Evolutionary conservation across 2,329 filamentous ascomycete species (phyloP).

Genomic region (Aplosporella prunicola): DNA sequence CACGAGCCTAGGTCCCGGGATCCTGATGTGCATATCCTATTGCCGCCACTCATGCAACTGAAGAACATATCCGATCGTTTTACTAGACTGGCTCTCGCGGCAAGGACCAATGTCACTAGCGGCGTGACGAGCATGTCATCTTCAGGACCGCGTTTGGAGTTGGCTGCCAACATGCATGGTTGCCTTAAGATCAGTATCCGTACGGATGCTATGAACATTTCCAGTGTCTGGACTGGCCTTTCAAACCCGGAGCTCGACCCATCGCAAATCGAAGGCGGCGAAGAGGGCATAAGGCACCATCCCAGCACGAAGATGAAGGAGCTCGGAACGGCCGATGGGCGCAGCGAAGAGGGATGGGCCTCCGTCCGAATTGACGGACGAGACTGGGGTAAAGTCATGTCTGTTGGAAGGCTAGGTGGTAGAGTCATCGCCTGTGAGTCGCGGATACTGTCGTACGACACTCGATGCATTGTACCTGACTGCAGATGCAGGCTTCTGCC

Average conservation of each 20-base stretch:
- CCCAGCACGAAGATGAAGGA: constrained; percentile 69
- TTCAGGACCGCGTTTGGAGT: constrained; percentile 57
- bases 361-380: constrained; percentile 83
- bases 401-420: constrained; percentile 79
- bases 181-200: constrained; percentile 68
- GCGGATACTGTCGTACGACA: no score
- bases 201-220: constrained; percentile 77
- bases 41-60: constrained; percentile 78
- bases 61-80: constrained; percentile 94
- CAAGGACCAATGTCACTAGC: constrained; percentile 27
- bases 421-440: constrained; percentile 78
- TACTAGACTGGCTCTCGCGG: constrained; percentile 58
- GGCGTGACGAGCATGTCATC: constrained; percentile 17
- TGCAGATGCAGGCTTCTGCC: constrained; percentile 49
- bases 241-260: constrained; percentile 84
- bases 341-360: constrained; percentile 75
- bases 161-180: constrained; percentile 93
- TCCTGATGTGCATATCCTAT: constrained; percentile 85
- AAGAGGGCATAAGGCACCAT: constrained; percentile 61
- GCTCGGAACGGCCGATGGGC: constrained; percentile 45
- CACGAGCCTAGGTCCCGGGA: constrained; percentile 87
- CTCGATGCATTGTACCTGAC: neutral
- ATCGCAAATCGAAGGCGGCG: constrained; percentile 56
- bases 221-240: constrained; percentile 75
- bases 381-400: constrained; percentile 92